Evolutionary conservation across 371 early-diverging fungal species (phyloP), one percentile per base, ranked within the genome.

Genomic region (Syncephalastrum monosporum): DNA sequence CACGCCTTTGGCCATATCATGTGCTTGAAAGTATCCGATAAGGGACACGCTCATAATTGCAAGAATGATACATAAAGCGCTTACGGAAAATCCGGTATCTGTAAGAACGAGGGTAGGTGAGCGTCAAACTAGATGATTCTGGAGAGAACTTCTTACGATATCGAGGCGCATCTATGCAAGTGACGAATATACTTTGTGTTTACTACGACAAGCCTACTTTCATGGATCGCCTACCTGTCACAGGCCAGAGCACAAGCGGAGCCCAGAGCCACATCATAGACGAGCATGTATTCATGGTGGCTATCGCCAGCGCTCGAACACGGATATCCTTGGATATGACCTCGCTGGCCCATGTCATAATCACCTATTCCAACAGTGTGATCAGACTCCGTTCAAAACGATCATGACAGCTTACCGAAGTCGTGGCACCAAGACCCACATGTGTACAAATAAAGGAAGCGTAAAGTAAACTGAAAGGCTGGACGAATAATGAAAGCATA

Each of bases 281-380:
- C 3, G 76, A 65, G 23, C 55, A 71, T 0, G 76, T 74, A 38
- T 79, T 79, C 76, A 79, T 72, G 5, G 64, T 65, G 3, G 76
- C 76, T 51, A 79, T 74, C 10, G 76, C 68, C 69, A 79, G 60
- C 1, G 76, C 80, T 52, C 80, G 68, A 0, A 68, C 50, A 24
- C 71, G 69, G 0, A 48, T 62, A 50, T 71, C 63, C 0, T 65
- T 47, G 5, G 71, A 63, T n/a, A 79, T 72, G 7, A 60, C 70
- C 46, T 79, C 80, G 47, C 70, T 79, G 41, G 76, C 75, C 76
- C 77, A 79, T 16, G 80, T 76, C 80, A 79, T 79, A 5, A 74
- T 59, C 33, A 74, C 60, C 80, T 79, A 60, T 5, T 2, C 12
- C 0, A 1, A 47, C 3, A 15, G 12, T 33, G 13, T 14, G 8